Conservation (phyloP, 371 early-diverging fungal species). For the Actinomucor elegans region DNA sequence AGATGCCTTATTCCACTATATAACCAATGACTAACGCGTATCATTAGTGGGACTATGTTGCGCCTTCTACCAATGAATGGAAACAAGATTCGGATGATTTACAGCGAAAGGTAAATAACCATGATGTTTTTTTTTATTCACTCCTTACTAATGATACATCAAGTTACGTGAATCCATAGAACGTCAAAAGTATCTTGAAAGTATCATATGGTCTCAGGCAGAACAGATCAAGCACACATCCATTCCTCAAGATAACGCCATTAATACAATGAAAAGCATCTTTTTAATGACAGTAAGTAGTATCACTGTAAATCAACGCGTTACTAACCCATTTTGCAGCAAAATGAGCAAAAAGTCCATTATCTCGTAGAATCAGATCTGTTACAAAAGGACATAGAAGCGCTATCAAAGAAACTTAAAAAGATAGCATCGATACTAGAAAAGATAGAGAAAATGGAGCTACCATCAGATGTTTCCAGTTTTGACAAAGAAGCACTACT, state of each 20-base stretch:
- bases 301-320: not conserved
- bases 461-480: conserved; percentile 21
- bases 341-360: conserved; percentile 29
- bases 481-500: conserved; percentile 27
- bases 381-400: conserved; percentile 27
- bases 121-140: too few species aligned
- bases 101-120: conserved; percentile 27
- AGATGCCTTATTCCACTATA: not conserved
- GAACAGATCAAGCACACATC: conserved; percentile 28
- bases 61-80: conserved; percentile 15
- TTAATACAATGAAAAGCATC: conserved; percentile 34
- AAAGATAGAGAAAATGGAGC: conserved; percentile 31
- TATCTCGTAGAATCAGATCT: conserved; percentile 24
- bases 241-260: conserved; percentile 10
- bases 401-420: conserved; percentile 22
- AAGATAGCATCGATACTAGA: conserved; percentile 27
- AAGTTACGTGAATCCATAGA: conserved; percentile 30
- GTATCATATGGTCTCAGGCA: conserved; percentile 29
- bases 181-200: conserved; percentile 26
- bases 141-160: too few species aligned
- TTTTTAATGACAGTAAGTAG: conserved; percentile 29
- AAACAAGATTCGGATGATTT: conserved; percentile 21
- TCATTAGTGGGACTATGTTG: conserved; percentile 22
- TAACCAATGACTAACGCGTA: not conserved
- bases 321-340: conserved; percentile 6